Percentiles rank a stretch among this genome's conserved stretches.
Evolutionary conservation across 306 rosid species (phyloP).

Genomic region (Prinsepia uniflora): DNA sequence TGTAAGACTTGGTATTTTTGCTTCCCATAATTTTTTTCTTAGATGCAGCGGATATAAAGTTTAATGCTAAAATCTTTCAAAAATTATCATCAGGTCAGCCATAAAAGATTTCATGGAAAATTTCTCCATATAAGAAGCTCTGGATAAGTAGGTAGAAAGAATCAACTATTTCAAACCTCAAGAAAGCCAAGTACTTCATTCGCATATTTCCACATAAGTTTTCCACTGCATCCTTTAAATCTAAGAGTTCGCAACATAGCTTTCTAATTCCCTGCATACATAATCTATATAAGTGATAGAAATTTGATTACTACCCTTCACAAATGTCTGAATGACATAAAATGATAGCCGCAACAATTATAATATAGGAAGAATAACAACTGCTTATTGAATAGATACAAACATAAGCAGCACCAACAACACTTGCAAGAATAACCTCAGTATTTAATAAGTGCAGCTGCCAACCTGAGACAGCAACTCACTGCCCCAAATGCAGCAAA

Average conservation of each 20-base stretch:
- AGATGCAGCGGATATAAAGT: not conserved
- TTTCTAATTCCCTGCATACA: slow-evolving; percentile 81
- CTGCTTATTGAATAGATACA: not conserved
- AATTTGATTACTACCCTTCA: not conserved
- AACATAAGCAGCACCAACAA: not conserved
- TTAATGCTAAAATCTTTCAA: not conserved
- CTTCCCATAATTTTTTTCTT: not conserved
- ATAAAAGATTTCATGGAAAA: not conserved
- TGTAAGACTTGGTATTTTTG: not conserved
- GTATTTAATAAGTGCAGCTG: not conserved
- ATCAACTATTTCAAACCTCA: slow-evolving; percentile 42
- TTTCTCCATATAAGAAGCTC: not conserved
- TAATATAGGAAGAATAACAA: not conserved
- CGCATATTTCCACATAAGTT: slow-evolving; percentile 90
- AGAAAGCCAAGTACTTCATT: slow-evolving; percentile 82
- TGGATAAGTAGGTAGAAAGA: not conserved
- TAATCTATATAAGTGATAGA: not conserved
- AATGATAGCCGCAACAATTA: not conserved
- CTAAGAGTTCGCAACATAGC: slow-evolving; percentile 91
- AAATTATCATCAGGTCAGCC: not conserved
- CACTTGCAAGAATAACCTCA: not conserved
- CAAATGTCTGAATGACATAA: not conserved
- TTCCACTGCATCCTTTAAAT: slow-evolving; percentile 93
- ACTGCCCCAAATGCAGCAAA: not conserved
- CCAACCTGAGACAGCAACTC: not conserved